Evolutionary conservation across 2,329 filamentous ascomycete genomes (phyloP), one percentile per base, ranked within the genome.

Genomic region (Diaporthe sp.): DNA sequence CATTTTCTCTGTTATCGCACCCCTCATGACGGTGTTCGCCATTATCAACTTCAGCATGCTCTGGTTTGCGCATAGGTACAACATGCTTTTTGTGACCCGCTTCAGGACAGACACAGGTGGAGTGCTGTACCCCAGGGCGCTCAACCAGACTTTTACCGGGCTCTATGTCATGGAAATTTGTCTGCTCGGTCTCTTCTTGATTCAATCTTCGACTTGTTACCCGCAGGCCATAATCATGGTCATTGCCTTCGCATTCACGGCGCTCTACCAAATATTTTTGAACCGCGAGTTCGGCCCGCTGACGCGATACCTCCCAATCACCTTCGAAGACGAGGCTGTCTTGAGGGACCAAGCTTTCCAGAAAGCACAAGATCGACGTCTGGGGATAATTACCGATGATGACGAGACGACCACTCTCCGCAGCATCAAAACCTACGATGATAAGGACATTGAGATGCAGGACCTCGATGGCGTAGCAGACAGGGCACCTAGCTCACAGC

Each of bases 61-160:
- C 78, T 99, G 96, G 96, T 88, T 98, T 60, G 96, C 97, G 0
- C 95, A 98, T 83, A 92, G 96, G n/a, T 98, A 98, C 85, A 96
- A 96, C 79, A 97, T 98, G 86, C 90, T 99, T 28, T 99, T 98
- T 81, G 96, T 99, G 76, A 97, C 92, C 37, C 94, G 95, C 71
- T 97, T 98, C 83, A 91, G 93, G 78, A 92, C 94, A 76, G 97
- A 99, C 84, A 99, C 96, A 0, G 97, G 97, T 55, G 97, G 97
- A 58, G 89, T 98, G 1, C 87, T 98, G 71, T 99, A 98, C 80
- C 97, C 97, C 0, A 91, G 93, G 49, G 97, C 97, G 0, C 94
- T 98, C 85, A 98, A 98, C 81, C 96, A 98, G 82, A 94, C 97
- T 0, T 98, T 99, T 81, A 97, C 95, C 0, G 97, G 97, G 0